phyloP scores from a whole-genome alignment of 495 filamentous ascomycete genomes.

The Talaromyces thailandensis region DNA sequence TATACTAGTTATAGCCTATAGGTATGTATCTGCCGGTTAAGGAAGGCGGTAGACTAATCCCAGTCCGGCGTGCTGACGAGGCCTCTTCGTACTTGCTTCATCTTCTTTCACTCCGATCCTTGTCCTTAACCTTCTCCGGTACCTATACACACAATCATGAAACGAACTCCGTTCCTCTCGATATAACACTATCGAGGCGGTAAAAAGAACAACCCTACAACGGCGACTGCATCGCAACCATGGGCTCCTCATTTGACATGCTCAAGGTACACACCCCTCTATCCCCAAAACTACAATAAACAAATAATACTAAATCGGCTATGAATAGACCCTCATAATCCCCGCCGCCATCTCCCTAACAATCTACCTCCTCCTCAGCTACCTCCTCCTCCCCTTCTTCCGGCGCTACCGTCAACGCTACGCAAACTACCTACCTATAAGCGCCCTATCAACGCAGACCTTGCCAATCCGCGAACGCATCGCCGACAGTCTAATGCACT shows the following conservation, averaged over 20 bases:
- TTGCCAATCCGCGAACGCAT: slow-evolving; percentile 53
- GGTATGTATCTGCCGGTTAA: neutral
- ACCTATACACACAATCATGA: neutral
- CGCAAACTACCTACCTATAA: slow-evolving; percentile 57
- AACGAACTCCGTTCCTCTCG: neutral
- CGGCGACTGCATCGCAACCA: slow-evolving; percentile 10
- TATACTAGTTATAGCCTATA: neutral
- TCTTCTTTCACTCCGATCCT: neutral
- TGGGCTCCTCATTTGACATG: slow-evolving; percentile 20
- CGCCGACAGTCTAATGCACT: slow-evolving; percentile 42
- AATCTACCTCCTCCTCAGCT: slow-evolving; percentile 64
- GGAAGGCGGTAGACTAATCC: slow-evolving; percentile 1
- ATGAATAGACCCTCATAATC: slow-evolving; percentile 61
- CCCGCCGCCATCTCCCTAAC: slow-evolving; percentile 69
- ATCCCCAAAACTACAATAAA: neutral
- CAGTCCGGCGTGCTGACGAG: neutral
- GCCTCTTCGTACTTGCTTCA: neutral
- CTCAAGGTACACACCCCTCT: slow-evolving; percentile 29
- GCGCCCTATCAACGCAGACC: slow-evolving; percentile 53
- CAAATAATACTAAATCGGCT: neutral
- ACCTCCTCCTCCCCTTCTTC: slow-evolving; percentile 66
- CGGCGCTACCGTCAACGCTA: slow-evolving; percentile 68
- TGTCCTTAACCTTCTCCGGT: neutral
- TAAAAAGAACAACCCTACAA: neutral
- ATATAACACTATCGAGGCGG: neutral